A percentile compares a stretch with the other conserved stretches of the same genome.
phyloP scores from a whole-genome alignment of 2,329 filamentous ascomycete genomes.

The Diaporthe sp. region DNA sequence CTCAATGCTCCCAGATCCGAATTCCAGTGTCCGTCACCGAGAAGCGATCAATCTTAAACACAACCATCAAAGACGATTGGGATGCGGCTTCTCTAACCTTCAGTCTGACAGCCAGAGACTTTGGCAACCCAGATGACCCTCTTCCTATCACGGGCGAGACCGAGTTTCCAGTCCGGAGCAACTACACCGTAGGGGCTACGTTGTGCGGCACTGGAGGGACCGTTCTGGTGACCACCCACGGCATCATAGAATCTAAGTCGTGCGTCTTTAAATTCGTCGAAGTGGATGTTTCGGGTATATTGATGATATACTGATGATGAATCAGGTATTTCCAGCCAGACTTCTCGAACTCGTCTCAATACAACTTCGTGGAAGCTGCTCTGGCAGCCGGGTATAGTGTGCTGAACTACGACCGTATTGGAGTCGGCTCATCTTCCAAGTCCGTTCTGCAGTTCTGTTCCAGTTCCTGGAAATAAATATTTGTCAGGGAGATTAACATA shows the following conservation, averaged over 20 bases:
- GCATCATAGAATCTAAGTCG: slow-evolving; percentile 51
- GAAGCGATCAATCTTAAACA: slow-evolving; percentile 47
- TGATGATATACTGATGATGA: neutral
- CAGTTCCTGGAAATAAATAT: neutral
- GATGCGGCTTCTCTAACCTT: slow-evolving; percentile 48
- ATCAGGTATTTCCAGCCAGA: slow-evolving; percentile 49
- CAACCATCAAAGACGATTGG: slow-evolving; percentile 48
- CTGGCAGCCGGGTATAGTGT: slow-evolving; percentile 49
- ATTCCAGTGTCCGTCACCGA: slow-evolving; percentile 49
- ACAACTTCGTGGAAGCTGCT: slow-evolving; percentile 48
- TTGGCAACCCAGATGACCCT: slow-evolving; percentile 43
- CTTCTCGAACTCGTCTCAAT: slow-evolving; percentile 43
- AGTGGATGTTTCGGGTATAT: neutral
- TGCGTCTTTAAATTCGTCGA: slow-evolving; percentile 34
- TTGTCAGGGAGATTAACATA: neutral
- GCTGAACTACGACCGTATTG: slow-evolving; percentile 51
- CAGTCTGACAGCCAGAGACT: slow-evolving; percentile 49
- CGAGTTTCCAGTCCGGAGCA: slow-evolving; percentile 44
- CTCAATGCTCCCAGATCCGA: slow-evolving; percentile 34
- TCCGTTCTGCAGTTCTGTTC: slow-evolving; percentile 28
- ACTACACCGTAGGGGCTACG: slow-evolving; percentile 47
- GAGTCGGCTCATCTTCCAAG: slow-evolving; percentile 51
- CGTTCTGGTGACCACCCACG: slow-evolving; percentile 48
- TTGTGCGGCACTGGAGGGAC: slow-evolving; percentile 48
- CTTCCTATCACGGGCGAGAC: slow-evolving; percentile 46